These are phyloP conservation scores for Malassezia yamatoensis DNA, from an alignment of 1,284 basidiomycete genomes.

Conservation along the genomic window DNA sequence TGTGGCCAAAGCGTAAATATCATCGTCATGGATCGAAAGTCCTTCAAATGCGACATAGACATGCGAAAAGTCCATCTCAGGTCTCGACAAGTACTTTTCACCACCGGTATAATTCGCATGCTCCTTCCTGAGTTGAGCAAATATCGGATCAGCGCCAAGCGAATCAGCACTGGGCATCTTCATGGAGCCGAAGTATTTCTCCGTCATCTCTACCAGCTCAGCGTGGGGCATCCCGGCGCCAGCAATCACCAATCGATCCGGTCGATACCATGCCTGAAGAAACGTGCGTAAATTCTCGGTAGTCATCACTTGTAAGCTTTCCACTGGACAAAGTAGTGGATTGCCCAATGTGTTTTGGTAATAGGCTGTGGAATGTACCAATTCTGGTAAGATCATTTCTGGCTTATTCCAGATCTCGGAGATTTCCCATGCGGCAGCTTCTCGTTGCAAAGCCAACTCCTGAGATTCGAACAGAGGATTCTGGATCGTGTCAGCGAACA, in stretches of 20 bases:
- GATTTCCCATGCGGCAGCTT: conserved; percentile 84
- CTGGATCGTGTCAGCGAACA: conserved; percentile 82
- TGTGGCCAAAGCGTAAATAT: conserved; percentile 86
- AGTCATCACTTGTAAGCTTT: conserved; percentile 65
- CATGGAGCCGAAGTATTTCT: conserved; percentile 69
- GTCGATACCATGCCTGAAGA: conserved; percentile 75
- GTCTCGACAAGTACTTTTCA: conserved; percentile 56
- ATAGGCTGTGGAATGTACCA: conserved; percentile 79
- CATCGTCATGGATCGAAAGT: conserved; percentile 79
- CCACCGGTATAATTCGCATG: conserved; percentile 76
- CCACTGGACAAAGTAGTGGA: conserved; percentile 75
- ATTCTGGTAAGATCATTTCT: conserved; percentile 87
- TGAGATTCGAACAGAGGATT: conserved; percentile 66
- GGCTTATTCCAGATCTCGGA: conserved; percentile 79
- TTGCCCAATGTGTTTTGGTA: conserved; percentile 71
- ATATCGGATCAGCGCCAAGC: conserved; percentile 23
- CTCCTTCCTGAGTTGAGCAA: conserved; percentile 48
- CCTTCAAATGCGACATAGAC: conserved; percentile 88
- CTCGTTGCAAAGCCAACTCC: conserved; percentile 72
- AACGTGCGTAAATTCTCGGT: conserved; percentile 59
- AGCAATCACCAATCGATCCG: conserved; percentile 86
- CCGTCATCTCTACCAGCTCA: conserved; percentile 69
- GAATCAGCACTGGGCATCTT: conserved; percentile 13
- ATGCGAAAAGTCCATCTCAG: conserved; percentile 74
- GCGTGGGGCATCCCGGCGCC: conserved; percentile 85